These are phyloP conservation scores for Pythium grandisporangium DNA, from an alignment of 352 stramenopile genomes.

Conservation along the genomic window DNA sequence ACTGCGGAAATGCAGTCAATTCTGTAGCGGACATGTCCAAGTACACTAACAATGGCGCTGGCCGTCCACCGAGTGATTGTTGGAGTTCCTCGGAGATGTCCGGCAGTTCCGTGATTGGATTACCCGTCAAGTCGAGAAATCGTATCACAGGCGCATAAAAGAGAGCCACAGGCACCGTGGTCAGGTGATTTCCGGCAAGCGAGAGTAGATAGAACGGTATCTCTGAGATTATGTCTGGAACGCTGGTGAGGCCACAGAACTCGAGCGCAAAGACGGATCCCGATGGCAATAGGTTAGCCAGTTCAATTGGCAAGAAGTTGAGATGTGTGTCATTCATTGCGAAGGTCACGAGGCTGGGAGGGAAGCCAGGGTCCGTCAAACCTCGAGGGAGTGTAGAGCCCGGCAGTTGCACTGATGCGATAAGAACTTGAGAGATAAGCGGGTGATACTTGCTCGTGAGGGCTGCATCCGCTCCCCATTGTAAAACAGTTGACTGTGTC, in stretches of 20 bases:
- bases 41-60: no score
- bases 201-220: neutral
- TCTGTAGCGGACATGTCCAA: no score
- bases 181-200: neutral
- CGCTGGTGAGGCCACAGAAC: neutral
- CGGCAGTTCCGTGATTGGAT: neutral
- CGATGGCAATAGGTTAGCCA: neutral
- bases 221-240: neutral
- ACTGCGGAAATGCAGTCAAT: no score
- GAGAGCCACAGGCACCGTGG: neutral
- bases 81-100: no score
- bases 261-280: neutral
- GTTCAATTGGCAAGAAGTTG: neutral
- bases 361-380: neutral
- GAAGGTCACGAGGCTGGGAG: neutral
- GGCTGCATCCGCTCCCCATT: neutral
- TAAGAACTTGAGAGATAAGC: neutral
- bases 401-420: neutral
- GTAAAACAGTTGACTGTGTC: neutral
- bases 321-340: neutral
- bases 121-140: neutral
- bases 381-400: neutral
- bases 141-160: neutral
- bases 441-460: neutral
- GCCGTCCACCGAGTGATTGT: no score